phyloP scores from a whole-genome alignment of 768 basidiomycete genomes.

The Auricularia cornea region DNA sequence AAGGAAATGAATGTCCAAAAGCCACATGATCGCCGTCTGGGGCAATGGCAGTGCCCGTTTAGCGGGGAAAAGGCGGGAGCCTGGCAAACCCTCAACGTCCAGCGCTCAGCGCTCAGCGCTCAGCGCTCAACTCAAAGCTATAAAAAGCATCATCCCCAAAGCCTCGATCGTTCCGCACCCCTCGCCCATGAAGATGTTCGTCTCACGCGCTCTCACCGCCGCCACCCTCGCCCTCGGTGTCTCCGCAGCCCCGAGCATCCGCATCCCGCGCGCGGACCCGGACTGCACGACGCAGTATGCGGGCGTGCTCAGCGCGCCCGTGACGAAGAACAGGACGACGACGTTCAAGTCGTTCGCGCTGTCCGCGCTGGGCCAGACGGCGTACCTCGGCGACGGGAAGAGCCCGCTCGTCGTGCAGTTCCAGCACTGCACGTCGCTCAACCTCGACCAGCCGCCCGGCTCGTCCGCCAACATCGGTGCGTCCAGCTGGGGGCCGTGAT shows the following conservation, averaged over 20 bases:
- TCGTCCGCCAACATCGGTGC: neutral
- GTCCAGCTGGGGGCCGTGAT: neutral
- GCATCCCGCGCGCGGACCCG: neutral
- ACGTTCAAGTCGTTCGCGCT: neutral
- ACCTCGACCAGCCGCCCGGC: neutral
- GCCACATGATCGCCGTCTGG: too few relatives aligned
- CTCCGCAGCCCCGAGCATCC: neutral
- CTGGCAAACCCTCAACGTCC: too few relatives aligned
- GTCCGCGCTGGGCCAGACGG: neutral
- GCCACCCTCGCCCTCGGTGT: neutral
- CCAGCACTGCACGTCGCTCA: neutral
- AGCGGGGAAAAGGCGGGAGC: too few relatives aligned
- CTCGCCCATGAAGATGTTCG: too few relatives aligned
- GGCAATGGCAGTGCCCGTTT: too few relatives aligned
- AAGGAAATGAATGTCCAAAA: too few relatives aligned
- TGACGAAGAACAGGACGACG: neutral
- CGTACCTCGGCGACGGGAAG: neutral
- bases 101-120: too few relatives aligned
- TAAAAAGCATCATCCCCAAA: too few relatives aligned
- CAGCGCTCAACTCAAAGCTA: too few relatives aligned
- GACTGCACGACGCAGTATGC: neutral
- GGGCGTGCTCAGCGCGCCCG: neutral
- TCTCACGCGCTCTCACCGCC: neutral
- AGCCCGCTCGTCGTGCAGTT: slow-evolving; percentile 1
- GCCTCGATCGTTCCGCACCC: too few relatives aligned